Conservation (phyloP, 2,329 filamentous ascomycete genomes). For the Cercospora zeina region DNA sequence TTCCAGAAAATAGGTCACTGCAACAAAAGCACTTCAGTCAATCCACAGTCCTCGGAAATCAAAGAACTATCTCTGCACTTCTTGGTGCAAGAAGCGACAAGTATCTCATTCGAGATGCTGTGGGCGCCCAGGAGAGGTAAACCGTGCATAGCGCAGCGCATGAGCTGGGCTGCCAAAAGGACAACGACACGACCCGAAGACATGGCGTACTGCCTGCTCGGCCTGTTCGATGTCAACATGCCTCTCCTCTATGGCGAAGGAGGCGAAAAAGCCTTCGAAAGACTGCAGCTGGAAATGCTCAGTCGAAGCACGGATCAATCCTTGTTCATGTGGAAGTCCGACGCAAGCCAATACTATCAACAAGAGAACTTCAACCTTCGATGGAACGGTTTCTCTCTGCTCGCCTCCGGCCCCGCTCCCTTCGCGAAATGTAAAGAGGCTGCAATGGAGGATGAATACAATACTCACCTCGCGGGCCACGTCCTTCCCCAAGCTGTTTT, state of each 20-base stretch:
- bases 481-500: not conserved
- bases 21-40: not conserved
- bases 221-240: slow-evolving; percentile 50
- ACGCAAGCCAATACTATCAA: not conserved
- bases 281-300: slow-evolving; percentile 22
- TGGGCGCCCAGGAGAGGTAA: not conserved
- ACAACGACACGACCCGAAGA: slow-evolving; percentile 42
- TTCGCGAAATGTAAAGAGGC: not conserved
- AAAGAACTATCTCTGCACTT: not conserved
- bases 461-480: not conserved
- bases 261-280: slow-evolving; percentile 18
- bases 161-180: slow-evolving; percentile 27
- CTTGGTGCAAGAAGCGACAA: not conserved
- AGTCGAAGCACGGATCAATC: slow-evolving; percentile 16
- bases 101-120: not conserved
- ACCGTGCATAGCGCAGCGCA: slow-evolving; percentile 24
- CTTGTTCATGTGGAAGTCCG: slow-evolving; percentile 15
- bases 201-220: slow-evolving; percentile 50
- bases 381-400: not conserved
- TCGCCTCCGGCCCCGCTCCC: not conserved
- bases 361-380: not conserved
- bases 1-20: not conserved
- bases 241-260: slow-evolving; percentile 26
- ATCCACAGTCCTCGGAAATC: not conserved
- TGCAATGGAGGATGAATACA: not conserved